Conservation (phyloP, 2,329 filamentous ascomycete species). For the Neopestalotiopsis rosae region DNA sequence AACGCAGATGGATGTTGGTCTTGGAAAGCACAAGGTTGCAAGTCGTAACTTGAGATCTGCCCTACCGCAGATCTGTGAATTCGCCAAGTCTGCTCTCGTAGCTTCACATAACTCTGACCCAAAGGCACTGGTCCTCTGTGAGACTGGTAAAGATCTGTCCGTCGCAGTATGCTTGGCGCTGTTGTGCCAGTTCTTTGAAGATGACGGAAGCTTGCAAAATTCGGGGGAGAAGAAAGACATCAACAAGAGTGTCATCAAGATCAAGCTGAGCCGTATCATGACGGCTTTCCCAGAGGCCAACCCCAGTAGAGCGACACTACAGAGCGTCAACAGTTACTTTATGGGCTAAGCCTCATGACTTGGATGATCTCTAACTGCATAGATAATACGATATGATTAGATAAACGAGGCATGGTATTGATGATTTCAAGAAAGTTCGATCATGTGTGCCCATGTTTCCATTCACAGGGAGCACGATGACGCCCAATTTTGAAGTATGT, state of each 20-base stretch:
- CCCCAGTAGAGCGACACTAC: conserved; percentile 82
- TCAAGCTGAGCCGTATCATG: conserved; percentile 82
- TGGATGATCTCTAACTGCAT: not conserved
- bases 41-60: conserved; percentile 81
- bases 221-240: conserved; percentile 41
- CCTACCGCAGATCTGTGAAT: conserved; percentile 66
- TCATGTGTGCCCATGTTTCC: not conserved
- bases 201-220: conserved; percentile 53
- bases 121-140: conserved; percentile 68
- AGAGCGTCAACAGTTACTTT: conserved; percentile 89
- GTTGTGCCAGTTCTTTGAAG: conserved; percentile 74
- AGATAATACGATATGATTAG: not conserved
- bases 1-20: conserved; percentile 60
- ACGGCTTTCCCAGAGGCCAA: conserved; percentile 79
- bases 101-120: conserved; percentile 29
- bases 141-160: conserved; percentile 79
- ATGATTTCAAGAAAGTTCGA: not conserved
- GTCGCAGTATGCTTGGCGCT: conserved; percentile 79
- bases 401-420: not conserved
- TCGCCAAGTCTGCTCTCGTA: conserved; percentile 50
- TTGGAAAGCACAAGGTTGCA: conserved; percentile 76
- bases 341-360: conserved; percentile 52
- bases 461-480: not conserved
- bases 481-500: not conserved
- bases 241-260: conserved; percentile 79